phyloP scores from a whole-genome alignment of 768 basidiomycete species.

The Suillus tomentosus region DNA sequence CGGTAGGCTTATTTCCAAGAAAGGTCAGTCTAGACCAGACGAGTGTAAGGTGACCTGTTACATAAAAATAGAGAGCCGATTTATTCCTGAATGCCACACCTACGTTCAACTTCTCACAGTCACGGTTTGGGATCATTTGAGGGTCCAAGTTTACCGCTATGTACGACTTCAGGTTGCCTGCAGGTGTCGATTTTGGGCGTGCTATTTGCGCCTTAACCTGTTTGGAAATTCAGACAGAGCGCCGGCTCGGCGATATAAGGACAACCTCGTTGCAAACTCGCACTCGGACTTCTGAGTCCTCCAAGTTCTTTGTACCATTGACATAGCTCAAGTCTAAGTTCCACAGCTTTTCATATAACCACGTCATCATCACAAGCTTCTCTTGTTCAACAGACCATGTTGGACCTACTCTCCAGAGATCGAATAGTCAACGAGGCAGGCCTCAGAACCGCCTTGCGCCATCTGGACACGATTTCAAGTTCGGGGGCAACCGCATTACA shows the following conservation, averaged over 20 bases:
- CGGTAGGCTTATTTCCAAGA: too few species aligned
- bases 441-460: slow-evolving; percentile 17
- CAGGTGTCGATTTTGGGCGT: background rate
- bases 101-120: slow-evolving; percentile 5
- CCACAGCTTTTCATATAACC: too few species aligned
- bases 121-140: slow-evolving; percentile 1
- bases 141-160: background rate
- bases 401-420: slow-evolving; percentile 8
- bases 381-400: background rate
- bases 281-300: too few species aligned
- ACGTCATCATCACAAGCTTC: background rate
- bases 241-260: background rate
- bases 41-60: too few species aligned
- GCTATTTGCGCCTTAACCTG: background rate
- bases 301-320: background rate
- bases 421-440: slow-evolving; percentile 22
- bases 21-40: too few species aligned
- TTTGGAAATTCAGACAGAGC: background rate
- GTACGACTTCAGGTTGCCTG: background rate
- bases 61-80: too few species aligned
- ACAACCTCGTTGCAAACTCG: background rate
- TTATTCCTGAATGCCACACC: too few species aligned
- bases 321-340: background rate
- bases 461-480: slow-evolving; percentile 29
- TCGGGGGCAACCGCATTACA: slow-evolving; percentile 21